These are phyloP conservation scores for Rhodomyrtus tomentosa DNA, from an alignment of 345 rosid species.

Conservation along the genomic window DNA sequence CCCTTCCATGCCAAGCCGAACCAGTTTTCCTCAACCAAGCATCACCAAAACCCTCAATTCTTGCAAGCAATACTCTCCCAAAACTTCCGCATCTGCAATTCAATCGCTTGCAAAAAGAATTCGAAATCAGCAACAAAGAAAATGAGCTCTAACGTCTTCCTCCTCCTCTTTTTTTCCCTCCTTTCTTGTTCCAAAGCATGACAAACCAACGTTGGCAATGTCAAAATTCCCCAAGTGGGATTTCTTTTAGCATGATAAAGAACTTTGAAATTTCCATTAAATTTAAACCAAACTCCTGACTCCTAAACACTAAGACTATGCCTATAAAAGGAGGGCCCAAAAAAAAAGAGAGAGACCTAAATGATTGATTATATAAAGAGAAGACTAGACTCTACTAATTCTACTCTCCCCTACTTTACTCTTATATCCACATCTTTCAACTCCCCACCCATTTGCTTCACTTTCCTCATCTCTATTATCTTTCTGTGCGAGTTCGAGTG, in stretches of 20 bases:
- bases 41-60: neutral
- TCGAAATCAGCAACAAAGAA: neutral
- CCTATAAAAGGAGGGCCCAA: neutral
- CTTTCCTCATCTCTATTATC: constrained; percentile 72
- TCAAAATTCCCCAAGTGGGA: neutral
- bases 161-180: too few species aligned
- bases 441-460: constrained; percentile 16
- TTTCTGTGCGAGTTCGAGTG: constrained; percentile 84
- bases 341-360: neutral
- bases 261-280: neutral
- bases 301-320: neutral
- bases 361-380: neutral
- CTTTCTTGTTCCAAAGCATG: neutral
- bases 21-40: neutral
- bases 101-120: neutral
- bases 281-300: neutral
- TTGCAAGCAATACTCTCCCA: neutral
- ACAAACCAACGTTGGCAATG: neutral
- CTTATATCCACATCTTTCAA: neutral
- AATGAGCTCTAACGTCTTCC: neutral
- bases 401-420: neutral
- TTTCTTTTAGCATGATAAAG: neutral
- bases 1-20: neutral
- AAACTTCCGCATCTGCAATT: neutral
- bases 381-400: neutral